phyloP scores from a whole-genome alignment of 306 rosid species.

The Leucaena leucocephala region DNA sequence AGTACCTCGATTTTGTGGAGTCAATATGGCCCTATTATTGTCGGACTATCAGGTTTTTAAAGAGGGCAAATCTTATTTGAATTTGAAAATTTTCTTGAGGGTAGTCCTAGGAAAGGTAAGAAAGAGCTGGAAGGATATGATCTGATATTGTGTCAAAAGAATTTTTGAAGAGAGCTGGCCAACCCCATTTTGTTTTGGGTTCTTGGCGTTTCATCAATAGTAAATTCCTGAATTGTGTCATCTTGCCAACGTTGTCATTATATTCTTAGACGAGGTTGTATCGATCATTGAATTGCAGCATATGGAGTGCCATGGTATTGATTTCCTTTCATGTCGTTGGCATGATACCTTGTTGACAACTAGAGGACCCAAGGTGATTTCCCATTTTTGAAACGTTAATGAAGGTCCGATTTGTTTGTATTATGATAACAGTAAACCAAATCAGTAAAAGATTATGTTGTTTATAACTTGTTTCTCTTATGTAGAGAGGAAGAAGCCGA shows the following conservation, averaged over 20 bases:
- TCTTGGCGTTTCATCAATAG: conserved; percentile 40
- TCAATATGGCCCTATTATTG: conserved; percentile 87
- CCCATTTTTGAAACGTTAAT: not conserved
- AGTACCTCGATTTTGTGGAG: conserved; percentile 74
- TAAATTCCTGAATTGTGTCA: conserved; percentile 46
- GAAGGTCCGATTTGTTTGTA: not conserved
- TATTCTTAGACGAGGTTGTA: conserved; percentile 47
- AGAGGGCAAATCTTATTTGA: conserved; percentile 80
- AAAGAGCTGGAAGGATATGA: conserved; percentile 29
- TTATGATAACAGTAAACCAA: not conserved
- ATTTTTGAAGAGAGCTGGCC: conserved; percentile 36
- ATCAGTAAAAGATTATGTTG: not conserved
- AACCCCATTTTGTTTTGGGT: conserved; percentile 57
- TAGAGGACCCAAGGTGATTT: not conserved
- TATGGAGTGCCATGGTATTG: conserved; percentile 32
- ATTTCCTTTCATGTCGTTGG: conserved; percentile 15
- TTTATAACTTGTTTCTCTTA: no score
- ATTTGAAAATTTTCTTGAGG: conserved; percentile 29
- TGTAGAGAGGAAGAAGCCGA: not conserved
- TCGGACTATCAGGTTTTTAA: conserved; percentile 75
- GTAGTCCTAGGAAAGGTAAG: conserved; percentile 36
- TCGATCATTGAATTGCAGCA: conserved; percentile 30
- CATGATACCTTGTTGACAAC: not conserved
- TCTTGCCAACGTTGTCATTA: conserved; percentile 34
- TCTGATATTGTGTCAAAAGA: conserved; percentile 30